Percentiles rank a stretch among this genome's conserved stretches.
phyloP scores from a whole-genome alignment of 176 grass and related monocot genomes.

The Bolboschoenus planiculmis region DNA sequence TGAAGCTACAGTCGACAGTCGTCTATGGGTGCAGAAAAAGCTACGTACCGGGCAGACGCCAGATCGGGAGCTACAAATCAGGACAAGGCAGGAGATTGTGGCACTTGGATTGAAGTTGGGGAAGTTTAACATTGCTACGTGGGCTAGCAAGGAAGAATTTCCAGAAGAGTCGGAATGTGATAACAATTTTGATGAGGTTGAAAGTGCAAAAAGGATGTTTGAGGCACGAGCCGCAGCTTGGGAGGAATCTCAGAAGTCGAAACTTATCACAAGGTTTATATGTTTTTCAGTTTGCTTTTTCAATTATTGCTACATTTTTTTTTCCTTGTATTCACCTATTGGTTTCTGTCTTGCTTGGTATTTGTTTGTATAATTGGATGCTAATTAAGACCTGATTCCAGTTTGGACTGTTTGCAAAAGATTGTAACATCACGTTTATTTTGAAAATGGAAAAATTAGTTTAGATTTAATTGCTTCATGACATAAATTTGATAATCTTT shows the following conservation, averaged over 20 bases:
- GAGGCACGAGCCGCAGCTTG: conserved; percentile 63
- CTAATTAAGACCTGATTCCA: neutral
- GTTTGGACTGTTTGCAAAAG: neutral
- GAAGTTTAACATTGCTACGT: conserved; percentile 92
- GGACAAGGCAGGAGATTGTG: conserved; percentile 76
- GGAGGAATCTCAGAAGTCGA: conserved; percentile 69
- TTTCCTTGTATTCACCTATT: no score
- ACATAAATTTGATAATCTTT: neutral
- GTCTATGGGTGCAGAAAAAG: conserved; percentile 29
- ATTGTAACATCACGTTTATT: neutral
- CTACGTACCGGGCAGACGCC: conserved; percentile 32
- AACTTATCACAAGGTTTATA: conserved; percentile 43
- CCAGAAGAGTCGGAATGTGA: conserved; percentile 16
- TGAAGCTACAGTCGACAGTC: conserved; percentile 21
- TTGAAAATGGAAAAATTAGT: neutral
- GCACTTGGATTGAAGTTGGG: conserved; percentile 81
- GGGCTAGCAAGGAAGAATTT: conserved; percentile 63
- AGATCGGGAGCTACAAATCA: conserved; percentile 61
- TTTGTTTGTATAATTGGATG: neutral
- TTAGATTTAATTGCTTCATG: neutral
- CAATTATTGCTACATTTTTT: neutral
- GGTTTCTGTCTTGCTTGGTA: no score
- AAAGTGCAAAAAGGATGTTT: conserved; percentile 26
- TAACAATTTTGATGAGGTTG: neutral
- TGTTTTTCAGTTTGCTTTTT: neutral